Base-by-base conservation (phyloP, 768 basidiomycete species). In the Lentinula detonsa region DNA sequence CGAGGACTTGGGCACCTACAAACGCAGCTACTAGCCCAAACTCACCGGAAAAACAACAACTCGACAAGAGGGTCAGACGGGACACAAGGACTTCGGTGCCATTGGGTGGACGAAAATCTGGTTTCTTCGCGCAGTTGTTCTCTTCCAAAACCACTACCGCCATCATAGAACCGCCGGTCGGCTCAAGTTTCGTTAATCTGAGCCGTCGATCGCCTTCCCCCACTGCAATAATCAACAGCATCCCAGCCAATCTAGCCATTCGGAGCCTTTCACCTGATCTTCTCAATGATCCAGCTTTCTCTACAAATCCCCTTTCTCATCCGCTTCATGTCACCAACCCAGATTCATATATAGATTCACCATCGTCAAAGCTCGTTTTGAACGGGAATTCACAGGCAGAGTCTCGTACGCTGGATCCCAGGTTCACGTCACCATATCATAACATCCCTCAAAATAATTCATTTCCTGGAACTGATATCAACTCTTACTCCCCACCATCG, bases 261-360 rank as follows among this genome's bases (percentile, higher is more conserved):
- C 52, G 52, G 18, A 56, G 45, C 28, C 40, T 56, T 35, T 55
- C 73, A 18, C 62, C 57, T 67, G 63, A 72, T 5, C 28, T 78
- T 3, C 74, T 77, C 57, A 75, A 81, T 66, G 82, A 83, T 65
- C 85, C 83, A 54, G 85, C 85, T 0, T 86, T 86, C 74, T 85
- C 84, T 64, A 64, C 78, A 57, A 79, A 85, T 72, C 85, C 84
- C 16, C 55, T 56, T 9, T 66, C 74, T 4, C 74, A 86, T 70
- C 85, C 83, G 1, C 76, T 73, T 11, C 50, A 51, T 56, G 50
- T 53, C 34, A 42, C 54, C 16, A 61, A 62, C 21, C 54, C 65
- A 15, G 40, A 57, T 33, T 18, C 8, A 5, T 37, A 39, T 31
- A 39, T 18, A n/a, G 31, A 37, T 9, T n/a, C 61, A 49, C 34